Evolutionary conservation across 257 asterid genomes (phyloP).

Genomic region (Gardenia jasminoides): DNA sequence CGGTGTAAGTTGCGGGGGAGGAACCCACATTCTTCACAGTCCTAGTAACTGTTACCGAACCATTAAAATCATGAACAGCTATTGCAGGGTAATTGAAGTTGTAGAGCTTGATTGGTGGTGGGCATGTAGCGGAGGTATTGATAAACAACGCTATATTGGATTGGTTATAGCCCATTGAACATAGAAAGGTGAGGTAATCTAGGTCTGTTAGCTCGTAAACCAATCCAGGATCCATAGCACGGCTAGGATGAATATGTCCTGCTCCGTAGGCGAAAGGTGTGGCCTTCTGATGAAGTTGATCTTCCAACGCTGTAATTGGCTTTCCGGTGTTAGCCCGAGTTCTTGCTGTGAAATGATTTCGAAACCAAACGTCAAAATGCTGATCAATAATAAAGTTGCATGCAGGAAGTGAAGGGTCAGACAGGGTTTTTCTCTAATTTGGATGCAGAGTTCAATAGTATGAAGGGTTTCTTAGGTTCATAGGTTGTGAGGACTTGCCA

Average conservation of each 20-base stretch:
- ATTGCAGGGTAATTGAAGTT: slow-evolving; percentile 79
- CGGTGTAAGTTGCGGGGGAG: slow-evolving; percentile 52
- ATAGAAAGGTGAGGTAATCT: slow-evolving; percentile 65
- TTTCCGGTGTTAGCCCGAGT: slow-evolving; percentile 51
- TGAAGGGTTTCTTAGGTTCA: neutral
- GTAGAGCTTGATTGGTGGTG: slow-evolving; percentile 34
- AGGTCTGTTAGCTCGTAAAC: slow-evolving; percentile 49
- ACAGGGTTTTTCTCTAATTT: slow-evolving; percentile 14
- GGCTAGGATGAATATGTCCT: slow-evolving; percentile 82
- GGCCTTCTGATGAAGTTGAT: slow-evolving; percentile 57
- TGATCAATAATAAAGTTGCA: neutral
- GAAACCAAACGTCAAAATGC: neutral
- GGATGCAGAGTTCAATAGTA: slow-evolving; percentile 43
- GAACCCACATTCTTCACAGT: slow-evolving; percentile 69
- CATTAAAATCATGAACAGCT: slow-evolving; percentile 54
- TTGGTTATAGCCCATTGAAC: slow-evolving; percentile 55
- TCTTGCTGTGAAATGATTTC: slow-evolving; percentile 44
- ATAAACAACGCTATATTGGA: slow-evolving; percentile 37
- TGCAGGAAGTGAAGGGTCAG: neutral
- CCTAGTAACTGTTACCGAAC: slow-evolving; percentile 51
- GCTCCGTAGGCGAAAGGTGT: slow-evolving; percentile 82
- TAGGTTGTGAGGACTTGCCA: slow-evolving; percentile 18
- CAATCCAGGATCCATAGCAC: slow-evolving; percentile 76
- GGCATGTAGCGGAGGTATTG: slow-evolving; percentile 38
- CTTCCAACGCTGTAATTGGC: slow-evolving; percentile 30